Evolutionary conservation across 2,329 filamentous ascomycete species (phyloP), one percentile per base, ranked within the genome.

Genomic region (Ascochyta fabae): DNA sequence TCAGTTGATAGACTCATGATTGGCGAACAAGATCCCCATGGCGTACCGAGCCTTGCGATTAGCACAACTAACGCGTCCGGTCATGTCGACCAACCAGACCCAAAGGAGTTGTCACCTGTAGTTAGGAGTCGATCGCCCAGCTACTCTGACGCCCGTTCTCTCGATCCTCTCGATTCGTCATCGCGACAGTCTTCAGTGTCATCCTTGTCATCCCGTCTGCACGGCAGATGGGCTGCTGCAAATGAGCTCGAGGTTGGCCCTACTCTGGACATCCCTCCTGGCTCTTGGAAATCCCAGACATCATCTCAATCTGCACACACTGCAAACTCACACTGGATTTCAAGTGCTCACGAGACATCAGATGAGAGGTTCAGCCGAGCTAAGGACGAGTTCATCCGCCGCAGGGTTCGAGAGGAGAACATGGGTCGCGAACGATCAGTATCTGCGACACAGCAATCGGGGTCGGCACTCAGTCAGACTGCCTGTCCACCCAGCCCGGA

Each of bases 1-100:
- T 91, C 88, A 0, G 85, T 86, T 6, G 88, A 92, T 56, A 81
- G 86, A 38, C 83, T 61, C 62, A 84, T 77, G 3, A 87, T 88
- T 48, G 78, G 80, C 22, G 85, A 79, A 48, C 77, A 80, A 9
- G 87, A 91, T 68, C 86, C 88, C 61, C 87, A 89, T 56, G 84
- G 83, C 2, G 82, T 83, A 36, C 81, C 90, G 1, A 86, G 84
- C 60, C 80, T 92, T 2, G 85, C 84, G 4, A 66, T 91, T 24
- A 89, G 83, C 69, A 85, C 82, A 4, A 81, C 86, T 1, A 77
- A 83, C 22, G 88, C 84, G 1, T 82, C 87, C 3, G 89, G 89
- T 15, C 53, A 86, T 70, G 71, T 81, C 80, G 62, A 86, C 80
- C 66, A 77, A 71, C 72, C 84, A 70, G 61, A 82, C 64, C 62